Evolutionary conservation across 2,329 filamentous ascomycete species (phyloP).

Genomic region (Parafenestella ontariensis): DNA sequence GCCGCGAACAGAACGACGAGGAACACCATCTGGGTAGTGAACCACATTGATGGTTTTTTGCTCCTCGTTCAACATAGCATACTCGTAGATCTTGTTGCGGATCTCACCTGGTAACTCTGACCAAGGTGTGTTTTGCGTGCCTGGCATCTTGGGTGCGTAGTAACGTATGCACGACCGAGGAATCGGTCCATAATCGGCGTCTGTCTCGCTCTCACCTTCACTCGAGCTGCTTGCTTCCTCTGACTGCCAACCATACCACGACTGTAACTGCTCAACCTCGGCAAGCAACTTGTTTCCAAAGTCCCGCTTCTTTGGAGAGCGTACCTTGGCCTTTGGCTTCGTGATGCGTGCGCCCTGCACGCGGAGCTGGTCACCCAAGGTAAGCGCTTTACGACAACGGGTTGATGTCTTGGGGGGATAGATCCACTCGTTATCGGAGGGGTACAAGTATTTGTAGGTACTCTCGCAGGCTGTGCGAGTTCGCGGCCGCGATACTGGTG

Average conservation of each 20-base stretch:
- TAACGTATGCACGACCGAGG: not conserved
- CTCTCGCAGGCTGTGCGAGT: not conserved
- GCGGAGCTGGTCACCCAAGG: not conserved
- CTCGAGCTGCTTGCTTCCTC: not conserved
- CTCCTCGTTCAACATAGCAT: slow-evolving; percentile 7
- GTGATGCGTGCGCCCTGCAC: not conserved
- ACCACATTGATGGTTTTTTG: slow-evolving; percentile 4
- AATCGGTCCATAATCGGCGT: not conserved
- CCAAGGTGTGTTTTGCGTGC: slow-evolving; percentile 7
- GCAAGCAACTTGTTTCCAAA: not conserved
- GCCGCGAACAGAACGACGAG: slow-evolving; percentile 8
- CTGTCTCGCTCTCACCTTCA: slow-evolving; percentile 1
- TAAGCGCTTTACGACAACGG: not conserved
- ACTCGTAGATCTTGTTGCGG: slow-evolving; percentile 11
- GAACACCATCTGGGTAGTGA: slow-evolving; percentile 11
- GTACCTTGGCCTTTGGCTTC: not conserved
- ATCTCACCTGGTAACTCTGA: slow-evolving; percentile 4
- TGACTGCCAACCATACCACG: not conserved
- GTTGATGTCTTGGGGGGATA: not conserved
- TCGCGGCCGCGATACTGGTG: not conserved
- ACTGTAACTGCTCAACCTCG: not conserved
- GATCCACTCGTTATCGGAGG: not conserved
- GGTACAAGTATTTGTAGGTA: not conserved
- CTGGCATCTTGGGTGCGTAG: slow-evolving; percentile 3
- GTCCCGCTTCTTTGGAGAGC: not conserved